phyloP scores from a whole-genome alignment of 1,284 basidiomycete species.

The Psilocybe mexicana region DNA sequence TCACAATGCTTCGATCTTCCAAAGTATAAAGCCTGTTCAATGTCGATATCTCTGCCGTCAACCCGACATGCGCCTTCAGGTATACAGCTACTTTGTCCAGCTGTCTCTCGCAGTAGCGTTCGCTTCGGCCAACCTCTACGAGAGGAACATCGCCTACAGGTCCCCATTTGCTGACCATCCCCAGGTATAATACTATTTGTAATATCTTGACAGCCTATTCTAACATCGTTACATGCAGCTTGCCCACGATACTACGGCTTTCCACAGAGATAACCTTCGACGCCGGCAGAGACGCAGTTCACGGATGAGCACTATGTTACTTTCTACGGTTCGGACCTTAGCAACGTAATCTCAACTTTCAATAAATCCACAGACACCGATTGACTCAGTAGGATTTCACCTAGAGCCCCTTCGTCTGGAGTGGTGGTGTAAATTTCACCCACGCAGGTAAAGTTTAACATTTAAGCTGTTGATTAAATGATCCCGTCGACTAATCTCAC shows the following conservation, averaged over 20 bases:
- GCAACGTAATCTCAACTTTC: slow-evolving; percentile 37
- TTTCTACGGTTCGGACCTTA: slow-evolving; percentile 54
- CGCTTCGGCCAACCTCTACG: slow-evolving; percentile 28
- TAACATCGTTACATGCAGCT: slow-evolving; percentile 32
- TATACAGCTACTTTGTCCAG: slow-evolving; percentile 12
- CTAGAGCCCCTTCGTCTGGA: slow-evolving; percentile 54
- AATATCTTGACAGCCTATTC: not conserved
- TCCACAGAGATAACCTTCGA: slow-evolving; percentile 39
- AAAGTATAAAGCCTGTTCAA: slow-evolving; percentile 8
- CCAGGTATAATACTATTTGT: slow-evolving; percentile 32
- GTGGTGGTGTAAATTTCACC: slow-evolving; percentile 55
- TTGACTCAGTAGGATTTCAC: not conserved
- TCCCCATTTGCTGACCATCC: slow-evolving; percentile 47
- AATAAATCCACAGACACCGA: not conserved
- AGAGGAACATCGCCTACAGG: slow-evolving; percentile 48
- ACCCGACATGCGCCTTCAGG: slow-evolving; percentile 3
- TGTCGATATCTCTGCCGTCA: not conserved
- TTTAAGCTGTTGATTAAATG: too few relatives aligned
- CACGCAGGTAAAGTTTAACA: slow-evolving; percentile 41
- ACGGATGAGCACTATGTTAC: slow-evolving; percentile 53
- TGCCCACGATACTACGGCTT: slow-evolving; percentile 38
- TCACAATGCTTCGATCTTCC: not conserved
- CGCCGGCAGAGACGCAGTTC: slow-evolving; percentile 44
- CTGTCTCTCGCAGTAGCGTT: slow-evolving; percentile 12
- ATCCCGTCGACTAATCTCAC: not conserved